phyloP scores from a whole-genome alignment of 192 early-diverging fungal genomes.

The Coemansia sp. region DNA sequence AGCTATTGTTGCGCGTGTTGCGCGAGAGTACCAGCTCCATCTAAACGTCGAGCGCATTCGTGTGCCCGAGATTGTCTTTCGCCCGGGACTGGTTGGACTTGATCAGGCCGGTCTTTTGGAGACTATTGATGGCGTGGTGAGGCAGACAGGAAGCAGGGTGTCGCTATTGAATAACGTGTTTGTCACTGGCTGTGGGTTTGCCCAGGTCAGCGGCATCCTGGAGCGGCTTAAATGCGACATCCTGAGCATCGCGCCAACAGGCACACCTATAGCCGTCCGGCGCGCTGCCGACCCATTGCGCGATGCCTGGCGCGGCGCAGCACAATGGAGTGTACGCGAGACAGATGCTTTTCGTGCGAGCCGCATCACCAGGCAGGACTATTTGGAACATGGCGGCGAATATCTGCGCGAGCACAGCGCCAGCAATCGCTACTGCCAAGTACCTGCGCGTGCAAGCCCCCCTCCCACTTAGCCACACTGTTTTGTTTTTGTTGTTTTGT shows the following conservation, averaged over 20 bases:
- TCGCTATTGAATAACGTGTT: constrained; percentile 60
- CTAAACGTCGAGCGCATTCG: constrained; percentile 88
- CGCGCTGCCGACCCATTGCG: constrained; percentile 67
- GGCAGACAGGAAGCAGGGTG: constrained; percentile 19
- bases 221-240: constrained; percentile 66
- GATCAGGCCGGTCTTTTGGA: constrained; percentile 89
- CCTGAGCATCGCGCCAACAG: constrained; percentile 62
- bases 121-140: constrained; percentile 65
- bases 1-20: constrained; percentile 38
- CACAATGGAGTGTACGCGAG: constrained; percentile 61
- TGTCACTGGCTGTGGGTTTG: constrained; percentile 75
- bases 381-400: constrained; percentile 79
- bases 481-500: neutral
- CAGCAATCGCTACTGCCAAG: constrained; percentile 63
- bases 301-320: constrained; percentile 86
- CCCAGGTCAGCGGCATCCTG: constrained; percentile 61
- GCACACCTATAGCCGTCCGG: constrained; percentile 58
- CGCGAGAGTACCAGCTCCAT: constrained; percentile 77
- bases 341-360: constrained; percentile 44
- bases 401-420: constrained; percentile 84
- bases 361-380: constrained; percentile 68
- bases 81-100: constrained; percentile 79
- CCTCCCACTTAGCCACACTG: neutral
- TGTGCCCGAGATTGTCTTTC: constrained; percentile 89
- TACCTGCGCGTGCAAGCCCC: neutral